Conservation (phyloP, 768 basidiomycete species). For the Leucosporidium creatinivorum region DNA sequence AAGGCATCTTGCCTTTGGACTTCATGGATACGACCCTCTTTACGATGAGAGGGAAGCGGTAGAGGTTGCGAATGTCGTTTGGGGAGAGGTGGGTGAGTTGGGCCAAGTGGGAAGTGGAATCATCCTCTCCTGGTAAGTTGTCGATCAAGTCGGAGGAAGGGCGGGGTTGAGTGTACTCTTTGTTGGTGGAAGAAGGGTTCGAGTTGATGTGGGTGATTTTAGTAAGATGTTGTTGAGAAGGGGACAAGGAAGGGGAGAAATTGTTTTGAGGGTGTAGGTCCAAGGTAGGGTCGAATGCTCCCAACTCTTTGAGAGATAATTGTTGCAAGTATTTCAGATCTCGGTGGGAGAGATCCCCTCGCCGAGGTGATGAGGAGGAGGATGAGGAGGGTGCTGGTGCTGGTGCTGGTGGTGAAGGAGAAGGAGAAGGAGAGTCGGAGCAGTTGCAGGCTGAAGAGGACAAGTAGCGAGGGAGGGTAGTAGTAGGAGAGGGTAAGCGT, state of each 20-base stretch:
- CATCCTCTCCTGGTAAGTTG: slow-evolving; percentile 30
- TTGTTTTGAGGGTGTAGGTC: slow-evolving; percentile 24
- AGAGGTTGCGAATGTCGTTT: slow-evolving; percentile 41
- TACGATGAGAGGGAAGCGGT: slow-evolving; percentile 42
- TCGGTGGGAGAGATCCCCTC: slow-evolving; percentile 16
- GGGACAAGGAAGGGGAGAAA: slow-evolving; percentile 5
- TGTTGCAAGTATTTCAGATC: slow-evolving; percentile 13
- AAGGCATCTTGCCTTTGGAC: slow-evolving; percentile 79
- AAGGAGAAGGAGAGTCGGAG: neutral
- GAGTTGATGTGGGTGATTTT: slow-evolving; percentile 21
- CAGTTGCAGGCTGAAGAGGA: neutral
- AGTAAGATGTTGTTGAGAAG: neutral
- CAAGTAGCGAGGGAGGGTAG: neutral
- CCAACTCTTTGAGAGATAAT: slow-evolving; percentile 13
- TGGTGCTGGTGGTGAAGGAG: neutral
- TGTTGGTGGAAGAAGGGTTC: slow-evolving; percentile 16
- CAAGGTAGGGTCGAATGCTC: slow-evolving; percentile 19
- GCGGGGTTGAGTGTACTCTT: slow-evolving; percentile 15
- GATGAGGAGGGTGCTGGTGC: neutral
- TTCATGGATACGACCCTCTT: slow-evolving; percentile 76
- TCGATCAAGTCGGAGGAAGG: slow-evolving; percentile 24
- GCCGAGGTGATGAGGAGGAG: neutral
- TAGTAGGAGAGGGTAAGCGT: too few relatives aligned
- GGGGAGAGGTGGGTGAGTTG: slow-evolving; percentile 39
- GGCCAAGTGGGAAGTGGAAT: slow-evolving; percentile 25